phyloP scores from a whole-genome alignment of 2,329 filamentous ascomycete genomes.

The Aspergillus aculeatinus region DNA sequence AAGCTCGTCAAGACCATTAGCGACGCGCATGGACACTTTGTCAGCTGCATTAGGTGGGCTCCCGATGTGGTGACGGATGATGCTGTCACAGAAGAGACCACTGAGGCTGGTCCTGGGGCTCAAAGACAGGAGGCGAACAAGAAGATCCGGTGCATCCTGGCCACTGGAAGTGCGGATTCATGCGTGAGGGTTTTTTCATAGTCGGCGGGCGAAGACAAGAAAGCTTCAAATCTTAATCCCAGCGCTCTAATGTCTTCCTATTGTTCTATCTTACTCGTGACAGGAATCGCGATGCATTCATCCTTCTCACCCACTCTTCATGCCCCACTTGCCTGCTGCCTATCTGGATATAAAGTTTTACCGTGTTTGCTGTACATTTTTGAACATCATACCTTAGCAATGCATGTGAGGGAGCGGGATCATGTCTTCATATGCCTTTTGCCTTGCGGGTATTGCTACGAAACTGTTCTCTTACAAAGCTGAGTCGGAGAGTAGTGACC shows the following conservation, averaged over 20 bases:
- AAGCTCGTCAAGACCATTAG: constrained; percentile 81
- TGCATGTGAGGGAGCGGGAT: not conserved
- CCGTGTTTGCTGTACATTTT: not conserved
- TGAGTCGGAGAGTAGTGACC: not conserved
- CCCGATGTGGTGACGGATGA: constrained; percentile 45
- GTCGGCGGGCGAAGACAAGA: not conserved
- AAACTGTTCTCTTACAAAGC: not conserved
- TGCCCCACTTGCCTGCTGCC: not conserved
- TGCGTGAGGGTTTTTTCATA: not conserved
- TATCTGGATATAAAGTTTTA: not conserved
- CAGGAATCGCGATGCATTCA: not conserved
- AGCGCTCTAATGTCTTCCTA: not conserved
- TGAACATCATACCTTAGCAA: not conserved
- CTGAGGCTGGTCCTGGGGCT: not conserved
- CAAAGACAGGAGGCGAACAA: not conserved
- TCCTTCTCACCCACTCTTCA: not conserved
- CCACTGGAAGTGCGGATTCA: not conserved
- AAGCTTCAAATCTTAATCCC: not conserved
- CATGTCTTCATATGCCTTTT: not conserved
- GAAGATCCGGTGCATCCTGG: not conserved
- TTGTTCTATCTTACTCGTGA: not conserved
- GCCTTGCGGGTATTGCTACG: not conserved
- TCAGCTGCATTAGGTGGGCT: constrained; percentile 85
- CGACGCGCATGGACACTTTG: constrained; percentile 78
- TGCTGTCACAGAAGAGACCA: constrained; percentile 17